These are phyloP conservation scores for Pyrenula aspistea DNA, from an alignment of 495 filamentous ascomycete genomes.

Conservation along the genomic window DNA sequence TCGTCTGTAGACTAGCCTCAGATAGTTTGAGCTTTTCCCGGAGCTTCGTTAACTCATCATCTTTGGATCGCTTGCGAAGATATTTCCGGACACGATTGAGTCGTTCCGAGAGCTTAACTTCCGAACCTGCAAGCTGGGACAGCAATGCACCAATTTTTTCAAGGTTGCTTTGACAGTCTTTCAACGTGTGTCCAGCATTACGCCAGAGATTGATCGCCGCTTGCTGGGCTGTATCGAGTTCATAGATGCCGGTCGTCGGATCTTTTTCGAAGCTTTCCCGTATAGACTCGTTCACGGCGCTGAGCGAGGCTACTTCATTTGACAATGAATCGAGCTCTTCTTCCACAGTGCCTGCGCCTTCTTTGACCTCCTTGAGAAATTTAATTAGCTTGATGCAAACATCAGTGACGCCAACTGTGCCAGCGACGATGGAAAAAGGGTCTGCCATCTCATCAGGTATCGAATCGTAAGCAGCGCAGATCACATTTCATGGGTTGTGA, in stretches of 20 bases:
- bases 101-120: not conserved
- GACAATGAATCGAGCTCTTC: not conserved
- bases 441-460: slow-evolving; percentile 1
- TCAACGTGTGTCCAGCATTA: not conserved
- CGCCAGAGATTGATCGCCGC: slow-evolving; percentile 1
- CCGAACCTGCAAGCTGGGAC: not conserved
- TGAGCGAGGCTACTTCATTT: not conserved
- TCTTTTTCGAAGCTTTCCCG: slow-evolving; percentile 1
- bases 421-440: slow-evolving; percentile 11
- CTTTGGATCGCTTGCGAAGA: slow-evolving; percentile 3
- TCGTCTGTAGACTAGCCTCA: not conserved
- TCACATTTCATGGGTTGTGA: not conserved
- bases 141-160: slow-evolving; percentile 1
- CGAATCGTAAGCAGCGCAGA: not conserved
- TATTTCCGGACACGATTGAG: slow-evolving; percentile 1
- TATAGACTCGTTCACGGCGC: slow-evolving; percentile 2
- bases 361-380: slow-evolving; percentile 5
- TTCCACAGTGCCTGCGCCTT: not conserved
- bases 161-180: slow-evolving; percentile 4
- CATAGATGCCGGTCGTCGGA: not conserved
- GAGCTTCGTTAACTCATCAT: slow-evolving; percentile 1
- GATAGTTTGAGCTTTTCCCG: slow-evolving; percentile 2
- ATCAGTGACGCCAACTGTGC: slow-evolving; percentile 7
- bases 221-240: not conserved
- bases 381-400: slow-evolving; percentile 6